phyloP scores from a whole-genome alignment of 2,329 filamentous ascomycete species.

The Trichoderma hamatum region DNA sequence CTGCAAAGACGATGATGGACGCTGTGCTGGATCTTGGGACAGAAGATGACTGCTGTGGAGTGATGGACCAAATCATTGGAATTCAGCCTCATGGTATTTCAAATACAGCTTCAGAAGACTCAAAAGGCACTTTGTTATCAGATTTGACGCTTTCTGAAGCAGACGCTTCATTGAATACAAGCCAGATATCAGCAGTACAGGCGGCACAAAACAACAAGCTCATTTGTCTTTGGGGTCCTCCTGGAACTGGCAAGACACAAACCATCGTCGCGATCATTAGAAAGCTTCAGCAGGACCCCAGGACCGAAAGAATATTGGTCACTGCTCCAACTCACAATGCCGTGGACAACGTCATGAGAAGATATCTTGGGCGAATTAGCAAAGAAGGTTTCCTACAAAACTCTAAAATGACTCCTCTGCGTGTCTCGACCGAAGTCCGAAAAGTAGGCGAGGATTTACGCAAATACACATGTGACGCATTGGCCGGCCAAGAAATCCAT shows the following conservation, averaged over 20 bases:
- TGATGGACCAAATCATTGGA: constrained; percentile 34
- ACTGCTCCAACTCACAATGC: constrained; percentile 51
- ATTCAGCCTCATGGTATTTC: not conserved
- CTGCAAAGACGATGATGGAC: constrained; percentile 44
- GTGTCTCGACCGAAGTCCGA: constrained; percentile 33
- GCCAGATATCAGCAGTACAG: constrained; percentile 29
- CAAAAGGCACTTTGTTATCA: not conserved
- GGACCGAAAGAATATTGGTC: constrained; percentile 39
- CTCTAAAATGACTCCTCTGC: not conserved
- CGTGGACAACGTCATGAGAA: constrained; percentile 48
- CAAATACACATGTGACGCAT: constrained; percentile 43
- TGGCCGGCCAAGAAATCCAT: constrained; percentile 37
- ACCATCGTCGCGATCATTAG: constrained; percentile 46
- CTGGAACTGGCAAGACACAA: constrained; percentile 50
- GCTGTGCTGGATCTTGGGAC: constrained; percentile 41
- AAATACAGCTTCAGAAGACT: not conserved
- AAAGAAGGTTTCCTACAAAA: not conserved
- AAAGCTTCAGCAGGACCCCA: constrained; percentile 36
- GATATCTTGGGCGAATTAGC: constrained; percentile 34
- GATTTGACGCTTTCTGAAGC: not conserved
- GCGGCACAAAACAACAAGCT: constrained; percentile 37
- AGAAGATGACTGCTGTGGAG: constrained; percentile 38
- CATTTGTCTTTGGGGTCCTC: constrained; percentile 49
- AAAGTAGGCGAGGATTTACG: constrained; percentile 42
- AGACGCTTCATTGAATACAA: constrained; percentile 27